Conservation (phyloP, 139 green algal genomes). For the Micromonas commoda region DNA sequence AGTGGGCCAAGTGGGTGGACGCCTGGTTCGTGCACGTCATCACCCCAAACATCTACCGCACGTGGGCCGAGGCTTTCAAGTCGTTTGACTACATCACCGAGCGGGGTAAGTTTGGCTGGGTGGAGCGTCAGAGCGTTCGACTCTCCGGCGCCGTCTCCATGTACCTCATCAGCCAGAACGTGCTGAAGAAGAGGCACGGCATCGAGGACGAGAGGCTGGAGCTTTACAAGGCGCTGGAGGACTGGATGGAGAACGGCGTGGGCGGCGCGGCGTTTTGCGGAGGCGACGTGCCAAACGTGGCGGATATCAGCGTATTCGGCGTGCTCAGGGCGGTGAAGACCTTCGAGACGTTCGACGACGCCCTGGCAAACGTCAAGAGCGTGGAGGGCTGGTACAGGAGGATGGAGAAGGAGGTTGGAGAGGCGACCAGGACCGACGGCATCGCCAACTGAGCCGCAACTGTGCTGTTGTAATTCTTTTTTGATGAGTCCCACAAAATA, state of each 20-base stretch:
- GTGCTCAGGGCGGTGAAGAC: conserved; percentile 69
- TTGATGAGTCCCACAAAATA: too few relatives aligned
- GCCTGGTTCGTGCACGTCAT: conserved; percentile 83
- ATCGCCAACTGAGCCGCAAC: conserved; percentile 2
- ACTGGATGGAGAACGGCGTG: conserved; percentile 48
- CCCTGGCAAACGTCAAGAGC: conserved; percentile 47
- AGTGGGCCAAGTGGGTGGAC: conserved; percentile 88
- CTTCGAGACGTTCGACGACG: conserved; percentile 78
- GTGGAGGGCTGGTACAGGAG: conserved; percentile 12
- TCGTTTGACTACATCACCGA: conserved; percentile 56
- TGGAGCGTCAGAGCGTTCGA: conserved; percentile 33
- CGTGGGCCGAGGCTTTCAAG: conserved; percentile 51
- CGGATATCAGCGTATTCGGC: conserved; percentile 86
- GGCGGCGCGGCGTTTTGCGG: conserved; percentile 40
- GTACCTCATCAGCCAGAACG: conserved; percentile 51
- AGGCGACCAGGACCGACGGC: conserved; percentile 4
- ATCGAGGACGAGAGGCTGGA: conserved; percentile 74
- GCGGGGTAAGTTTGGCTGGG: conserved; percentile 62
- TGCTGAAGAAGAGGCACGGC: conserved; percentile 82
- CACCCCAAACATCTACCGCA: conserved; percentile 97
- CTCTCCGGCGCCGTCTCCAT: conserved; percentile 40
- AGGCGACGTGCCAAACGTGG: conserved; percentile 66
- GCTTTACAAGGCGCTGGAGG: conserved; percentile 57
- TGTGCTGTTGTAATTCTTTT: neutral
- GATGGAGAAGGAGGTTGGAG: neutral